Evolutionary conservation across 2,329 filamentous ascomycete species (phyloP).

Genomic region (Cladosporium sp.): DNA sequence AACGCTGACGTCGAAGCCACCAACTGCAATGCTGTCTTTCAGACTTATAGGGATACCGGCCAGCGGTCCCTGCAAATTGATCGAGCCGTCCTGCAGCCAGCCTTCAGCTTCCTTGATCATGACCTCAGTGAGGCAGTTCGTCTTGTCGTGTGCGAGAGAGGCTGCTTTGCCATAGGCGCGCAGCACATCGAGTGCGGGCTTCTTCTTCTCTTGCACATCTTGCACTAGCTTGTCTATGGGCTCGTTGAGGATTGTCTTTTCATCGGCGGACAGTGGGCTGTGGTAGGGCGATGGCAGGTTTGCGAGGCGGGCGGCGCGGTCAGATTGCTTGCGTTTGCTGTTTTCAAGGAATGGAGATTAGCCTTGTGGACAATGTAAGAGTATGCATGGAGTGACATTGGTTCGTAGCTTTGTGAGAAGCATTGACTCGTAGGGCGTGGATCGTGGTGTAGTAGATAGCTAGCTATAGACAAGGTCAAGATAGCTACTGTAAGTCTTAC

Average conservation of each 20-base stretch:
- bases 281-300: conserved; percentile 67
- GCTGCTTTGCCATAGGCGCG: conserved; percentile 84
- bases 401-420: neutral
- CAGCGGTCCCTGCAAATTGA: conserved; percentile 77
- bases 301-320: conserved; percentile 69
- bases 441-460: neutral
- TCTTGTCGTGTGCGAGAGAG: conserved; percentile 77
- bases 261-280: conserved; percentile 61
- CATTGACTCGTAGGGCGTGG: neutral
- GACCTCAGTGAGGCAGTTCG: conserved; percentile 87
- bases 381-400: conserved; percentile 11
- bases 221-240: conserved; percentile 77
- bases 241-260: conserved; percentile 67
- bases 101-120: conserved; percentile 75
- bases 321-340: conserved; percentile 76
- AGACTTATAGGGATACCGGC: conserved; percentile 85
- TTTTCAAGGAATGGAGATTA: neutral
- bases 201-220: conserved; percentile 69
- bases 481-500: conserved; percentile 24
- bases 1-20: conserved; percentile 78
- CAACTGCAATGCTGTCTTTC: conserved; percentile 75
- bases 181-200: conserved; percentile 72
- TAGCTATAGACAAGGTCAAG: neutral
- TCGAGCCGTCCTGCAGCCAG: conserved; percentile 60
- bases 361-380: neutral